Evolutionary conservation across 2,329 filamentous ascomycete genomes (phyloP), one percentile per base, ranked within the genome.

Genomic region (Arthrinium phaeospermum): DNA sequence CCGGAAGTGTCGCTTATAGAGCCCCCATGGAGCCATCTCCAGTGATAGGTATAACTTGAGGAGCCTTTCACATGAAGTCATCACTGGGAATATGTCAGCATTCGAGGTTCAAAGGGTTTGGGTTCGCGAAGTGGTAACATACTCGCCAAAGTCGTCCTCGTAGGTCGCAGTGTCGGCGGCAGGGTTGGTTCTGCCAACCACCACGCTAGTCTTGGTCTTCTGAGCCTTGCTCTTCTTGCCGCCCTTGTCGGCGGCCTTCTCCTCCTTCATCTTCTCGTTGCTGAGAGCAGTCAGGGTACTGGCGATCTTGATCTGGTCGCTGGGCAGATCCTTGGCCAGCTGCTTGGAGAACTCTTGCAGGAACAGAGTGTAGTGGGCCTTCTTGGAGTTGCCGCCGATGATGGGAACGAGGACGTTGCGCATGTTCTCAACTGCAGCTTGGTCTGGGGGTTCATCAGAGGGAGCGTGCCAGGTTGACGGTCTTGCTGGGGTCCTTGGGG

Each of bases 221-320:
- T 94, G 93, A 5, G 95, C 95, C 90, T 98, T 98, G 78, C 88
- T 91, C 91, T 98, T 99, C 93, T 98, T 99, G 79, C 92, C 94
- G 71, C 94, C 92, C 88, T 98, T 98, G 76, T 98, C 94, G 4
- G 94, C 91, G 4, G 92, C 91, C 89, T 98, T 98, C 89, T 99
- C 96, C 83, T 98, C 95, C 87, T 95, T 97, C 92, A 98, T 92
- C 89, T 97, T 98, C 90, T 98, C 96, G 82, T 99, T 99, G 81
- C 94, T 90, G 72, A 98, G 88, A 6, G 95, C 92, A n/a, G 95
- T 98, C 79, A 99, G 85, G 6, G 90, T 89, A 82, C 93, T 97
- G 16, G 94, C 91, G 76, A 98, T 90, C 88, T 98, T 98, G 85
- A 98, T 95, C 85, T 98, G 95, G 72, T 96, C 92, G 81, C 94